Evolutionary conservation across 495 filamentous ascomycete species (phyloP).

Genomic region (Daldinia childiae): DNA sequence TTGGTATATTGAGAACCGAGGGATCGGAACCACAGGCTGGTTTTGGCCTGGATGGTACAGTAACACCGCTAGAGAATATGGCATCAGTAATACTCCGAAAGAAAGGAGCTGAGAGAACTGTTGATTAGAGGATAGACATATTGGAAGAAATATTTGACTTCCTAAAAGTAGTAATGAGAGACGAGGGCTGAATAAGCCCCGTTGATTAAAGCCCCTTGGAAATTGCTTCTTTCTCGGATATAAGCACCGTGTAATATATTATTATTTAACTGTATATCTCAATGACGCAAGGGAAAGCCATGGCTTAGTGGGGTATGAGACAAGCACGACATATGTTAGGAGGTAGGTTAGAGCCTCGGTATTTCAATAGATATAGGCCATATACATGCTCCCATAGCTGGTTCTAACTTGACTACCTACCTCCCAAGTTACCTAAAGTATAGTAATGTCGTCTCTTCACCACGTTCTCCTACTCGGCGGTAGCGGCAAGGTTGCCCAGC

Average conservation of each 20-base stretch:
- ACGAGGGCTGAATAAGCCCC: background rate
- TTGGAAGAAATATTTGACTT: background rate
- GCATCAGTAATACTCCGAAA: background rate
- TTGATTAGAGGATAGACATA: background rate
- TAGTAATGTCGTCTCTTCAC: conserved; percentile 41
- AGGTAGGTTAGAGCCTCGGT: background rate
- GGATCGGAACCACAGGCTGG: conserved; percentile 7
- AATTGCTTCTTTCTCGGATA: conserved; percentile 3
- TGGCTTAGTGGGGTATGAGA: conserved; percentile 26
- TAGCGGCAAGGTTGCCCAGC: conserved; percentile 79
- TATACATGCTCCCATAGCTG: background rate
- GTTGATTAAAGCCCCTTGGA: background rate
- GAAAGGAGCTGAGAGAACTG: background rate
- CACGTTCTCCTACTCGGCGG: conserved; percentile 80
- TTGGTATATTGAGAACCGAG: conserved; percentile 12
- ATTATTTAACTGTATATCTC: conserved; percentile 15
- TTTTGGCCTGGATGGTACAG: conserved; percentile 18
- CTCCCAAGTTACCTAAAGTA: background rate
- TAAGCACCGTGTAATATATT: conserved; percentile 19
- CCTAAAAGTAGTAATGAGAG: background rate
- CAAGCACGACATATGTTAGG: background rate
- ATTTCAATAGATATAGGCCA: background rate
- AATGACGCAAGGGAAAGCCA: conserved; percentile 22
- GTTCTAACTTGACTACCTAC: background rate
- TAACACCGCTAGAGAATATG: background rate